A percentile compares a stretch with the other conserved stretches of the same genome.
Conservation (phyloP, 805 yeast species). For the Candida yuanshanica region DNA sequence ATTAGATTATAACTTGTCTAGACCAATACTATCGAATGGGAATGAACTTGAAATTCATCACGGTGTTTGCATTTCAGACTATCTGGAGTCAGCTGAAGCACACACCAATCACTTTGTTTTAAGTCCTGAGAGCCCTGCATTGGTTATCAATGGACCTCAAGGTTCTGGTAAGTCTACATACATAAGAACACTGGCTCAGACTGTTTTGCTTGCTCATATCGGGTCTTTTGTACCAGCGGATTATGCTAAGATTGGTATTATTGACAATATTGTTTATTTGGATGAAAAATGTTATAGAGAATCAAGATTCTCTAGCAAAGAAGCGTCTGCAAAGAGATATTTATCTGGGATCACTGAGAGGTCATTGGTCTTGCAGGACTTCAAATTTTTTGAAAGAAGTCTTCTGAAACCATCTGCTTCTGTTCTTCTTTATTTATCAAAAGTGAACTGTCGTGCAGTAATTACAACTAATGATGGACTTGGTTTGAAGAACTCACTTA, state of each 20-base stretch:
- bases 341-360: background rate
- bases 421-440: background rate
- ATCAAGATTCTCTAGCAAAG: background rate
- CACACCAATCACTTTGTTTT: background rate
- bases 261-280: background rate
- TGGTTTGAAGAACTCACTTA: background rate
- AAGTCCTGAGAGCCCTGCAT: background rate
- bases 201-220: background rate
- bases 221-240: background rate
- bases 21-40: background rate
- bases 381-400: background rate
- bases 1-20: background rate
- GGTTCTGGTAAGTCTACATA: background rate
- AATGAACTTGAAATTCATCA: background rate
- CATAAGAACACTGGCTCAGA: background rate
- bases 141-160: background rate
- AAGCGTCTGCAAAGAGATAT: background rate
- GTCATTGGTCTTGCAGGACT: background rate
- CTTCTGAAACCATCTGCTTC: background rate
- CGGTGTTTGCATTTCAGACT: background rate
- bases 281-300: background rate
- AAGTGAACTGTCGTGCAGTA: background rate
- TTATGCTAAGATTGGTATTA: background rate
- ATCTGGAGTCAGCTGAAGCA: background rate
- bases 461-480: background rate